Percentiles rank a stretch among this genome's conserved stretches.
phyloP scores from a whole-genome alignment of 495 filamentous ascomycete genomes.

The Trichocladium antarcticum region DNA sequence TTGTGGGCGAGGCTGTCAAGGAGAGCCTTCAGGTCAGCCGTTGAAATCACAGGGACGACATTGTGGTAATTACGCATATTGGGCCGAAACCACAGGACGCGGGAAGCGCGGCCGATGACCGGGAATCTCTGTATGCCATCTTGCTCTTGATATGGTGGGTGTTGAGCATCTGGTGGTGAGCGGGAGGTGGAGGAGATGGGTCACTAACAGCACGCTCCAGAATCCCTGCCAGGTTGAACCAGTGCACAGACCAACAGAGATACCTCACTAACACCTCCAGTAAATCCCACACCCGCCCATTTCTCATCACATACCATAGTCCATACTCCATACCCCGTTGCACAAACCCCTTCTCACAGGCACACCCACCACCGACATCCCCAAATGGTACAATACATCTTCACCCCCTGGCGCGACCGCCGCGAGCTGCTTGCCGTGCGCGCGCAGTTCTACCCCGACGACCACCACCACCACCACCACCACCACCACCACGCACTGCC shows the following conservation, averaged over 20 bases:
- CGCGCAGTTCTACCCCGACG: constrained; percentile 49
- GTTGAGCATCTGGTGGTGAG: too few relatives aligned
- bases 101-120: too few relatives aligned
- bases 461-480: neutral
- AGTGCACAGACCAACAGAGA: neutral
- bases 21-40: too few relatives aligned
- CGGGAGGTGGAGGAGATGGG: too few relatives aligned
- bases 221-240: neutral
- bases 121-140: too few relatives aligned
- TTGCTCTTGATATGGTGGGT: too few relatives aligned
- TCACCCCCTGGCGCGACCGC: constrained; percentile 67
- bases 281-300: neutral
- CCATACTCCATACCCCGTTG: too few relatives aligned
- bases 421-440: constrained; percentile 57
- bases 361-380: neutral
- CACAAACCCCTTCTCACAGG: too few relatives aligned
- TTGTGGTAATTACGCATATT: too few relatives aligned
- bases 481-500: neutral
- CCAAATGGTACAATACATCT: constrained; percentile 59
- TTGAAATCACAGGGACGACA: too few relatives aligned
- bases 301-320: neutral
- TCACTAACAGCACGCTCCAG: neutral
- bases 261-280: neutral
- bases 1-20: too few relatives aligned
- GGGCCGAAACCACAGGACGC: too few relatives aligned